These are phyloP conservation scores for Neocucurbitaria cava DNA, from an alignment of 2,329 filamentous ascomycete species.

Conservation along the genomic window DNA sequence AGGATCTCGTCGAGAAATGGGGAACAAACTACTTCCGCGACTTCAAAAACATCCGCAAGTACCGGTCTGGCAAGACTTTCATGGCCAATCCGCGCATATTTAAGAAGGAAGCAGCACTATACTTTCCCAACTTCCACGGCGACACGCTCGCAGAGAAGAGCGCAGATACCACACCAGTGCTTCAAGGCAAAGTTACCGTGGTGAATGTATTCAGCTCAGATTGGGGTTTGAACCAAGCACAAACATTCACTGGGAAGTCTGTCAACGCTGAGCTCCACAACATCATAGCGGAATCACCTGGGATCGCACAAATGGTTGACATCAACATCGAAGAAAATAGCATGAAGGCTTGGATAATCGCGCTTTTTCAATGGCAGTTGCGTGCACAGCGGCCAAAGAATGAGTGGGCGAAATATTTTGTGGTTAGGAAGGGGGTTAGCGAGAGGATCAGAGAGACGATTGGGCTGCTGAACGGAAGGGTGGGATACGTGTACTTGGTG, in stretches of 20 bases:
- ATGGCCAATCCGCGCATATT: conserved; percentile 85
- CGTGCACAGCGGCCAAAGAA: conserved; percentile 56
- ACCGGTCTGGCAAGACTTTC: conserved; percentile 89
- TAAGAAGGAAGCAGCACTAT: conserved; percentile 80
- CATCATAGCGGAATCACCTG: conserved; percentile 62
- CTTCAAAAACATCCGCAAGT: conserved; percentile 80
- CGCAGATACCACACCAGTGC: conserved; percentile 74
- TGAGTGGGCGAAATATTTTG: conserved; percentile 65
- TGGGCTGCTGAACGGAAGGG: conserved; percentile 83
- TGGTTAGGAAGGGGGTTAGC: conserved; percentile 64
- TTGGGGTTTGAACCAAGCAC: conserved; percentile 85
- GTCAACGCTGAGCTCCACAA: conserved; percentile 74
- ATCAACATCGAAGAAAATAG: conserved; percentile 88
- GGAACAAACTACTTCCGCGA: conserved; percentile 93
- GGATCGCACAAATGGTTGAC: conserved; percentile 75
- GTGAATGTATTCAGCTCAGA: conserved; percentile 81
- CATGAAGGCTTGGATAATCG: conserved; percentile 66
- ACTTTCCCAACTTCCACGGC: conserved; percentile 91
- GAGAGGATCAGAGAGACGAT: conserved; percentile 65
- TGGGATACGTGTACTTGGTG: conserved; percentile 91
- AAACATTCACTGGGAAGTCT: conserved; percentile 68
- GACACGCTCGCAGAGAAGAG: conserved; percentile 67
- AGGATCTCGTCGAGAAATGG: conserved; percentile 78
- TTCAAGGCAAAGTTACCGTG: conserved; percentile 77
- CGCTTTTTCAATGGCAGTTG: conserved; percentile 60